Base-by-base conservation (phyloP, 768 basidiomycete species). In the Brasilioporus rufonigricans region DNA sequence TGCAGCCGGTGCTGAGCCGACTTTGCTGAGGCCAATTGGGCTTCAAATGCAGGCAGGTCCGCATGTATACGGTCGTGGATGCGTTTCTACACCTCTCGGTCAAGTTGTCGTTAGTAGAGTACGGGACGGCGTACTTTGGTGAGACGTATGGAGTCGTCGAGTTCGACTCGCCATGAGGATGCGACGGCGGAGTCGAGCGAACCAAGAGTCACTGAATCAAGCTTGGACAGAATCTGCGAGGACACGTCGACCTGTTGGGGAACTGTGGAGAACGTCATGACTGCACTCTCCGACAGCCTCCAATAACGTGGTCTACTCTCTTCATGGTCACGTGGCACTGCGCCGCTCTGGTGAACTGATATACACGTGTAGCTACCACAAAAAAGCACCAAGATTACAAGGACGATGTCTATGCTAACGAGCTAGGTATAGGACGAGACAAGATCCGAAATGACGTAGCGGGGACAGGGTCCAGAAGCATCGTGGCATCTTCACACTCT, bases 241-340 rank as follows among this genome's bases (percentile, higher is more conserved):
- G 89, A 86, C 8, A 86, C 78, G 68, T 92, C 87, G 59, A 80
- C 74, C 65, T 81, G 81, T 45, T 84, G 80, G n/a, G 89, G 88
- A 29, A 89, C 76, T 69, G 26, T 61, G 47, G 84, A 81, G 70
- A 90, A 90, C 40, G 89, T 84, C 90, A 93, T 91, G 60, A 12
- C 46, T 33, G 62, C 48, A 44, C 53, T 52, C 32, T 52, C 38
- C 43, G 23, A 10, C 24, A 16, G 33, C 36, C 5, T 4, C 18
- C 5, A 29, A 13, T 50, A 57, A 53, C 52, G 46, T 50, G 43
- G 38, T 29, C 19, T 23, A 40, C 21, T 14, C 18, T 32, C 36
- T 21, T n/a, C 10, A 5, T 18, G 24, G 46, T 69, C 66, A 68
- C 64, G 59, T 67, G 66, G 7, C 8, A 40, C 33, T 4, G 14